Conservation (phyloP, 2,329 filamentous ascomycete species). For the Fusarium multiceps region DNA sequence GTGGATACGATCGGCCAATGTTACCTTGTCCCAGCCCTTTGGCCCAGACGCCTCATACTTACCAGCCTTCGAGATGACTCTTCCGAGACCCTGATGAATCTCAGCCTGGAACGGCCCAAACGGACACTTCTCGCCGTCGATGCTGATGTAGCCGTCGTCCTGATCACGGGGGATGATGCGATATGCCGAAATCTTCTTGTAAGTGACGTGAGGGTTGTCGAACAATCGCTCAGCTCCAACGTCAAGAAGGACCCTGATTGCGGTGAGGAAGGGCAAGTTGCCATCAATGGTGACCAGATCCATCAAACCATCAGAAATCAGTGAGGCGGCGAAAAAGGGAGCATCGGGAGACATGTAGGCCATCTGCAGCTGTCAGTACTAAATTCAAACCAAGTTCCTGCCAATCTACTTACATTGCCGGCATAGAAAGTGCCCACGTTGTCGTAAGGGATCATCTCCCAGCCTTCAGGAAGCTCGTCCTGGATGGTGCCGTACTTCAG, state of each 20-base stretch:
- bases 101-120: slow-evolving; percentile 94
- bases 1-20: slow-evolving; percentile 47
- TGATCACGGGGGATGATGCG: slow-evolving; percentile 81
- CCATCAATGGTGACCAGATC: slow-evolving; percentile 87
- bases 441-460: slow-evolving; percentile 78
- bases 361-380: slow-evolving; percentile 66
- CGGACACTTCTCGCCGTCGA: slow-evolving; percentile 89
- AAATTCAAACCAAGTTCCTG: too few species aligned
- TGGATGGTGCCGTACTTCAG: slow-evolving; percentile 83
- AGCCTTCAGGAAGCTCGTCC: slow-evolving; percentile 80
- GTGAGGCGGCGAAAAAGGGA: slow-evolving; percentile 87
- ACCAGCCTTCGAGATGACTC: slow-evolving; percentile 82
- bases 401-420: slow-evolving; percentile 74
- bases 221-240: slow-evolving; percentile 82
- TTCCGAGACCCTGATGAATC: slow-evolving; percentile 83
- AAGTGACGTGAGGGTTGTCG: slow-evolving; percentile 79
- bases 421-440: slow-evolving; percentile 92
- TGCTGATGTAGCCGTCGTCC: slow-evolving; percentile 85
- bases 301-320: slow-evolving; percentile 85
- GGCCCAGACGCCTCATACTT: slow-evolving; percentile 75
- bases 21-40: slow-evolving; percentile 59
- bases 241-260: slow-evolving; percentile 75
- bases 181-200: slow-evolving; percentile 89
- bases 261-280: slow-evolving; percentile 73
- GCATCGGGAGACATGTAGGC: slow-evolving; percentile 87